Evolutionary conservation across 73 alveolate species (phyloP), one percentile per base, ranked within the genome.

Genomic region (Stentor coeruleus): DNA sequence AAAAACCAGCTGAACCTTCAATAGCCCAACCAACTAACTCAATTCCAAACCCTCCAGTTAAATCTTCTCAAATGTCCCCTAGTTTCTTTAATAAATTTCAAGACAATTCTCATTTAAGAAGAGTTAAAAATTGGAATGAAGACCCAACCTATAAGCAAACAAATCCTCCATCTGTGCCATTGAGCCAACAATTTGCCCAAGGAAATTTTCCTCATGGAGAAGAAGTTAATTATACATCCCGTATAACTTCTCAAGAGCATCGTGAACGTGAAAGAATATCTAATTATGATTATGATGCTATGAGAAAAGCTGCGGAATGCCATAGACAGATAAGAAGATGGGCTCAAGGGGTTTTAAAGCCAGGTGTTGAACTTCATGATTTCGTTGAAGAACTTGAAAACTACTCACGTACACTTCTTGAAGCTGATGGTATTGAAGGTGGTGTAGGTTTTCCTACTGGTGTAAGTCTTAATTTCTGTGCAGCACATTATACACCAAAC

Each of bases 401-500:
- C 42, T 93, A 90, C 86, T 80, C 90, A 40, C 76, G 97, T 59
- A 88, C 85, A 72, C 86, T 97, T 66, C 87, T 97, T 20, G 91
- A 94, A 77, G 93, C 90, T 3, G 95, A 97, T 85, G 92, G 95
- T 28, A 55, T 93, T 28, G 96, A 95, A 76, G 92, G 95, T 14
- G 99, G 99, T 1, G 93, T 93, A 76, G 97, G 98, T 58, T 97
- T 97, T 83, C 99, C 99, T 4, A 95, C 99, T 36, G 99, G 99
- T 37, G 86, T 95, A 76, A 88, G 97, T 4, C 40, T 97, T 4
- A 95, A 97, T 86, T 93, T 89, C 57, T 89, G 90, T 15, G 99
- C 99, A 14, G 99, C 99, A 35, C 99, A 97, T 90, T 95, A 90
- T 84, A 92, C 98, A 0, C 99, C 99, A 6, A 95, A 97, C 84